Percentiles rank a stretch among this genome's conserved stretches.
phyloP scores from a whole-genome alignment of 768 basidiomycete species.

The Lepiota brunneoincarnata region DNA sequence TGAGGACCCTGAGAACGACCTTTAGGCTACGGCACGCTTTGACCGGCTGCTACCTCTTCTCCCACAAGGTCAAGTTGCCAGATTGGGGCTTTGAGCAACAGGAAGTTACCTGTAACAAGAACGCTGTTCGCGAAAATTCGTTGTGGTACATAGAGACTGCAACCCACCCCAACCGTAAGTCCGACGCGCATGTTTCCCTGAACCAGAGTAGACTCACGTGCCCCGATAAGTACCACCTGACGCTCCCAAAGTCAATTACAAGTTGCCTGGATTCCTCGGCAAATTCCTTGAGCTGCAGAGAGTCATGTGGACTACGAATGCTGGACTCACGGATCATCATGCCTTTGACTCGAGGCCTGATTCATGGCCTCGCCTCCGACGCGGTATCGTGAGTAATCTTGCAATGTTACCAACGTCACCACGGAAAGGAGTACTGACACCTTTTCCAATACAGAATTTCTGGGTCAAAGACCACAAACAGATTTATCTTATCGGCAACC shows the following conservation, averaged over 20 bases:
- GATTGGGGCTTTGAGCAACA: conserved; percentile 99
- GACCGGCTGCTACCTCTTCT: conserved; percentile 95
- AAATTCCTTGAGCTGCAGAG: conserved; percentile 91
- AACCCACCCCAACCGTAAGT: conserved; percentile 68
- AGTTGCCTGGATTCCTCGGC: conserved; percentile 79
- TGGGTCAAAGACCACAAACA: conserved; percentile 98
- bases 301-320: conserved; percentile 98
- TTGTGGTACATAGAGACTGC: conserved; percentile 94
- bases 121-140: conserved; percentile 85
- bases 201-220: neutral
- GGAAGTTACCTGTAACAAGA: conserved; percentile 99
- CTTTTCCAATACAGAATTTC: conserved; percentile 65
- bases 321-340: conserved; percentile 92
- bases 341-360: conserved; percentile 92
- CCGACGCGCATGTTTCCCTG: neutral
- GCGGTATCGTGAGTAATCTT: conserved; percentile 79
- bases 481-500: conserved; percentile 94
- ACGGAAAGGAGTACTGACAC: neutral
- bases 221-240: conserved; percentile 55
- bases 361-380: conserved; percentile 85
- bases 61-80: conserved; percentile 96
- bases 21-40: conserved; percentile 83
- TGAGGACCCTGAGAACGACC: conserved; percentile 77
- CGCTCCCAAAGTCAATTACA: conserved; percentile 87
- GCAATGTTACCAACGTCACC: neutral